A percentile compares a stretch with the other conserved stretches of the same genome.
phyloP scores from a whole-genome alignment of 495 filamentous ascomycete genomes.

The Trichoderma gamsii region DNA sequence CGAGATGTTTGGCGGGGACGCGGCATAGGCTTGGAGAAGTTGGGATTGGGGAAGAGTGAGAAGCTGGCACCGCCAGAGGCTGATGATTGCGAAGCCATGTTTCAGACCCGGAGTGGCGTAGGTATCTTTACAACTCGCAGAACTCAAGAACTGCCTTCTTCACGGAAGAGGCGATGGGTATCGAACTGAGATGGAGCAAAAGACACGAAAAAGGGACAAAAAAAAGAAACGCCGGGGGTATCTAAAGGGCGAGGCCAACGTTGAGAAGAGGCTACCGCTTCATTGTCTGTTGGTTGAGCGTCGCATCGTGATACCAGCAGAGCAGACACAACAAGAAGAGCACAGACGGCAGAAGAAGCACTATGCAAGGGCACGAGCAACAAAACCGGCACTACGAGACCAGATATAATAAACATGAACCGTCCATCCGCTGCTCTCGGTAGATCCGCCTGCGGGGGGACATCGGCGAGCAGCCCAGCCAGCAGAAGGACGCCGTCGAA shows the following conservation, averaged over 20 bases:
- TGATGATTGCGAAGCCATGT: constrained; percentile 33
- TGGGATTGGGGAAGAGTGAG: constrained; percentile 46
- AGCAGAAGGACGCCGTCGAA: neutral
- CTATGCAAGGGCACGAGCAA: neutral
- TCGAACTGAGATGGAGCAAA: constrained; percentile 4
- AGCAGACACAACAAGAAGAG: constrained; percentile 9
- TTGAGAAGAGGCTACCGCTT: neutral
- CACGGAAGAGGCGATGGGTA: neutral
- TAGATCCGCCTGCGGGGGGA: neutral
- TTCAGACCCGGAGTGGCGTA: neutral
- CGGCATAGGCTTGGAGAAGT: constrained; percentile 29
- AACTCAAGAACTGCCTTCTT: neutral
- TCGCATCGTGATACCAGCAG: constrained; percentile 11
- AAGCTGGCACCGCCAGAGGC: constrained; percentile 35
- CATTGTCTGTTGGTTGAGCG: constrained; percentile 10
- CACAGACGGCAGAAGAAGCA: neutral
- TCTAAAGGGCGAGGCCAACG: neutral
- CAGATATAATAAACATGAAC: neutral
- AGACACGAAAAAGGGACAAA: neutral
- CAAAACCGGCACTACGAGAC: neutral
- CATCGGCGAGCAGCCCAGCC: neutral
- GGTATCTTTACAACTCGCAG: neutral
- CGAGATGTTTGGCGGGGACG: constrained; percentile 30
- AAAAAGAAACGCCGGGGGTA: neutral
- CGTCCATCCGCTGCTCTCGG: neutral